phyloP scores from a whole-genome alignment of 2,329 filamentous ascomycete species.

The Pezicula rhizophila region DNA sequence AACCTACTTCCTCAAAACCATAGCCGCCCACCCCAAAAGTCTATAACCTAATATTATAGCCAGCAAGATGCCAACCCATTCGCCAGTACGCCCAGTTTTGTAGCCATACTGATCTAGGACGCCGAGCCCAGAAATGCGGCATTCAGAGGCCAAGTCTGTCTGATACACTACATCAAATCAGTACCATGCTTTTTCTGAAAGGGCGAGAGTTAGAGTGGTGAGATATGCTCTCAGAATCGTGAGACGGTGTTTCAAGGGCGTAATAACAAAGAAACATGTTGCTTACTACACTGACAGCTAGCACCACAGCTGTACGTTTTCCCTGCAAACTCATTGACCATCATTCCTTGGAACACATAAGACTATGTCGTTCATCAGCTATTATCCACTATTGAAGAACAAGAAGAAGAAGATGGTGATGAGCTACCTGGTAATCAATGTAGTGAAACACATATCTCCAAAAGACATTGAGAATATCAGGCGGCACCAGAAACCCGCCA shows the following conservation, averaged over 20 bases:
- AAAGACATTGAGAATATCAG: conserved; percentile 69
- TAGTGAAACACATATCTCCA: conserved; percentile 86
- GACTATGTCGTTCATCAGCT: conserved; percentile 27
- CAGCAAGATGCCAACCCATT: conserved; percentile 73
- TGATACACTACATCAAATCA: conserved; percentile 36
- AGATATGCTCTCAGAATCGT: no score
- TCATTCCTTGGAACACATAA: conserved; percentile 89
- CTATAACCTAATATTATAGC: conserved; percentile 71
- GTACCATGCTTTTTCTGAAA: no score
- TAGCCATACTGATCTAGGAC: conserved; percentile 70
- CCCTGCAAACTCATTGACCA: conserved; percentile 76
- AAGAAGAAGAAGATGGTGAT: neutral
- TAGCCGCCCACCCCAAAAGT: conserved; percentile 58
- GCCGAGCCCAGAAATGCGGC: conserved; percentile 63
- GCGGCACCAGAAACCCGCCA: conserved; percentile 73
- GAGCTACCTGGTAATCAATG: conserved; percentile 68
- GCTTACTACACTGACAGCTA: conserved; percentile 50
- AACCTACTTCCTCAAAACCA: conserved; percentile 32
- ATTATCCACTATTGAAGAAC: neutral
- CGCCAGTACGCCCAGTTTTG: conserved; percentile 52
- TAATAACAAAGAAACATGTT: no score
- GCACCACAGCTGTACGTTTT: conserved; percentile 55
- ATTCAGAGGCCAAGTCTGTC: conserved; percentile 54
- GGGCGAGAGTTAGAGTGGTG: no score
- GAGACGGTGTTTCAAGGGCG: no score